A percentile compares a stretch with the other conserved stretches of the same genome.
phyloP scores from a whole-genome alignment of 2,329 filamentous ascomycete genomes.

The Sporothrix phasma region DNA sequence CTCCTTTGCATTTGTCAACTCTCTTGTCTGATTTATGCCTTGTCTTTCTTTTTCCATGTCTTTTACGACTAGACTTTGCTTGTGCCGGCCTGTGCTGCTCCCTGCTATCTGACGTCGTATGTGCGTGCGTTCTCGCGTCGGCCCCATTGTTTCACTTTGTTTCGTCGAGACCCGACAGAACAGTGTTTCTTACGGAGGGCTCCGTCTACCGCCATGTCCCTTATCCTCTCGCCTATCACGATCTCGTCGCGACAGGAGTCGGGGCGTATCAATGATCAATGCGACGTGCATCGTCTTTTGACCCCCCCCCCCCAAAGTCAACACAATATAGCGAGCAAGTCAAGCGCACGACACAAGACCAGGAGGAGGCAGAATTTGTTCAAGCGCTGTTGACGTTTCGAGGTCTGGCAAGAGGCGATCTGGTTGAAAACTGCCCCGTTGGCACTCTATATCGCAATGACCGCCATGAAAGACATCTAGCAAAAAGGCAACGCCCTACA shows the following conservation, averaged over 20 bases:
- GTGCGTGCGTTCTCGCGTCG: neutral
- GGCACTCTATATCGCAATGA: too few relatives aligned
- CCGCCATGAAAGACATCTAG: too few relatives aligned
- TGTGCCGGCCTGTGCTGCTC: too few relatives aligned
- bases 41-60: too few relatives aligned
- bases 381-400: neutral
- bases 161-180: neutral
- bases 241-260: neutral
- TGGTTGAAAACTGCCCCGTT: neutral
- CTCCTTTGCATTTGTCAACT: too few relatives aligned
- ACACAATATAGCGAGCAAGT: neutral
- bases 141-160: conserved; percentile 9
- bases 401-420: too few relatives aligned
- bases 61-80: too few relatives aligned
- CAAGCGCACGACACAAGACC: neutral
- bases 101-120: neutral
- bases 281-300: neutral
- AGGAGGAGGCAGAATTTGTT: neutral
- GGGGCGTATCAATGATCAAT: neutral
- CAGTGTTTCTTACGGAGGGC: neutral
- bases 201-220: neutral
- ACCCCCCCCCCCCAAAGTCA: too few relatives aligned
- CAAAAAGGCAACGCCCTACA: neutral
- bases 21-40: too few relatives aligned
- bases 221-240: neutral